Percentiles rank a stretch among this genome's conserved stretches.
Evolutionary conservation across 192 early-diverging fungal species (phyloP).

Genomic region (Podila epigama): DNA sequence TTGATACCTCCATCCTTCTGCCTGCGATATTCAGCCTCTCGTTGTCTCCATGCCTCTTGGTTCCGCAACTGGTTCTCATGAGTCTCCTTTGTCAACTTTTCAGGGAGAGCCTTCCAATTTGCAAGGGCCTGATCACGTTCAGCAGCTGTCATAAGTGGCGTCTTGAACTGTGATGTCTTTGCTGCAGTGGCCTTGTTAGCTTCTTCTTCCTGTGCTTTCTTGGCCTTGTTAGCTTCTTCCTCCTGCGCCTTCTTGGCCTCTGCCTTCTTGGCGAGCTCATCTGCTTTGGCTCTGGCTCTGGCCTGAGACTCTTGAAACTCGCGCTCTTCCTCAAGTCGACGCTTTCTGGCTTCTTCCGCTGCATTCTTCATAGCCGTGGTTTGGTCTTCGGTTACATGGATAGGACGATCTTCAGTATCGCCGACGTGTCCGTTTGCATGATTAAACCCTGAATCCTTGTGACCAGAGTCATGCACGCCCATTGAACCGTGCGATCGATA

Average conservation of each 20-base stretch:
- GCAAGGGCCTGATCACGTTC: constrained; percentile 16
- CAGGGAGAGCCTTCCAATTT: constrained; percentile 16
- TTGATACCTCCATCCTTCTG: neutral
- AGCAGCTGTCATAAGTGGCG: neutral
- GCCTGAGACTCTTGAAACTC: constrained; percentile 21
- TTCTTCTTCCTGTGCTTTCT: constrained; percentile 16
- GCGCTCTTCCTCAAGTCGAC: constrained; percentile 32
- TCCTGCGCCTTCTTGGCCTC: constrained; percentile 21
- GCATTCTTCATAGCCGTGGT: constrained; percentile 33
- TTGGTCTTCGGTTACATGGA: constrained; percentile 29
- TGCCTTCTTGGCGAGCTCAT: constrained; percentile 12
- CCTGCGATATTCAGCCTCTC: constrained; percentile 4
- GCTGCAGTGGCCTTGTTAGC: constrained; percentile 5
- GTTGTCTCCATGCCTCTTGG: constrained; percentile 1
- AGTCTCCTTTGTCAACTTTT: constrained; percentile 18
- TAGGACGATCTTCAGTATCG: constrained; percentile 13
- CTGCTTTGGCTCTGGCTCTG: constrained; percentile 28
- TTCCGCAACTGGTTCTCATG: neutral
- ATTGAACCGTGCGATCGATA: neutral
- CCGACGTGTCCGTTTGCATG: neutral
- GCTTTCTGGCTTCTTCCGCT: constrained; percentile 36
- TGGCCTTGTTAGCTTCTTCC: constrained; percentile 12
- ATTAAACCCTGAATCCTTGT: neutral
- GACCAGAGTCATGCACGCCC: neutral
- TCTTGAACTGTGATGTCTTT: neutral